phyloP scores from a whole-genome alignment of 1,139 yeast genomes.

The Protomyces arabidopsidicola region DNA sequence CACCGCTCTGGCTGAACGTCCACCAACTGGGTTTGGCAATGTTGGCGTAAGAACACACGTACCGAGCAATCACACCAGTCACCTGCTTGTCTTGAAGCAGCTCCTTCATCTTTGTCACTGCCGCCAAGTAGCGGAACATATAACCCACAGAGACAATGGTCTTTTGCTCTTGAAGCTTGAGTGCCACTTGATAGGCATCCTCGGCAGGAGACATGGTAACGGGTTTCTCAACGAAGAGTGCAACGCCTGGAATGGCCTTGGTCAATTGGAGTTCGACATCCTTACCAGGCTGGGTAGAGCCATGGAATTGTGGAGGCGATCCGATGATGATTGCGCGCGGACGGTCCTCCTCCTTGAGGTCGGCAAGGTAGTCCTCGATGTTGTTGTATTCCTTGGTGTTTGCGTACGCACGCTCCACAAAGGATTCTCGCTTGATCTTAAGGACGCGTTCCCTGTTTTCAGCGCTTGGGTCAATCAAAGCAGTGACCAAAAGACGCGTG shows the following conservation, averaged over 20 bases:
- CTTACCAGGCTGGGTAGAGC: conserved; percentile 32
- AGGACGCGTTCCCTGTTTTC: conserved; percentile 30
- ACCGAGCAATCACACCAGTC: conserved; percentile 33
- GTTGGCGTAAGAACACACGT: conserved; percentile 33
- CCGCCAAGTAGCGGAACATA: conserved; percentile 35
- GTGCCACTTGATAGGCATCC: conserved; percentile 31
- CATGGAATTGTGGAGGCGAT: conserved; percentile 34
- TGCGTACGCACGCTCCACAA: conserved; percentile 30
- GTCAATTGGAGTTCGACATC: conserved; percentile 32
- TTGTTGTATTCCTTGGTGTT: conserved; percentile 30
- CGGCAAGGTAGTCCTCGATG: conserved; percentile 30
- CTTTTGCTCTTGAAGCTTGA: conserved; percentile 20
- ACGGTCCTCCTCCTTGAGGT: conserved; percentile 23
- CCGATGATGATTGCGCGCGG: conserved; percentile 33
- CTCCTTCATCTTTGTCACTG: conserved; percentile 34
- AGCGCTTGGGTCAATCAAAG: conserved; percentile 33
- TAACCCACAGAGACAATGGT: conserved; percentile 34
- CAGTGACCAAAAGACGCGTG: conserved; percentile 31
- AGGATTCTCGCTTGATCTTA: conserved; percentile 29
- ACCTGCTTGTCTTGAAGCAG: conserved; percentile 32
- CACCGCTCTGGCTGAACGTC: conserved; percentile 34
- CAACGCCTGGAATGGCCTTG: conserved; percentile 30
- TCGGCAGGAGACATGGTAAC: conserved; percentile 33
- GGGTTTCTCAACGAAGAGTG: conserved; percentile 34
- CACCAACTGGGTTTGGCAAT: conserved; percentile 34